Evolutionary conservation across 768 basidiomycete genomes (phyloP), one percentile per base, ranked within the genome.

Genomic region (Suillus placidus): DNA sequence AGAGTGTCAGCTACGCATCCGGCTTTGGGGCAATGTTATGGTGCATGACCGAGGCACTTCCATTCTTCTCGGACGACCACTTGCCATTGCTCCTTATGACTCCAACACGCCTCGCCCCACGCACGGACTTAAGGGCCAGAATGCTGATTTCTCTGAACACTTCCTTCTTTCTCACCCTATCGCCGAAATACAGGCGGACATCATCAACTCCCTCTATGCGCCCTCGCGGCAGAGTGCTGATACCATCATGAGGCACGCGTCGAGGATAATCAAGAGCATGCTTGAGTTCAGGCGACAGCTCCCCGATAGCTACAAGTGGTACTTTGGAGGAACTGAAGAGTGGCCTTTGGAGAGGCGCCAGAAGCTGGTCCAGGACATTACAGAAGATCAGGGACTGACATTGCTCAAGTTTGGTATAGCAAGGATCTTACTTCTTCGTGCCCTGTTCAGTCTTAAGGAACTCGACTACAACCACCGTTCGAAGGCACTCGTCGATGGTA

Each of bases 1-100:
- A 67, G 93, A 95, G 76, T 87, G 86, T 66, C 87, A 90, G 67
- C 78, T 92, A 16, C 91, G 93, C 43, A 90, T 92, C 65, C 88
- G 91, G 32, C 83, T 95, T 20, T 95, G 93, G 93, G 88, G 85
- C 9, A 94, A 91, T 64, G 90, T 94, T 23, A 86, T 94, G 69
- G 82, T 94, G 5, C 93, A 95, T 71, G 93, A 95, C 74, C 88
- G 93, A 45, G 93, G 93, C 45, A 95, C 93, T 4, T 92, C 93
- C 40, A 89, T 95, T 73, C 87, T 94, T 32, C 87, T 95, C 14
- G 93, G 93, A 14, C 89, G 93, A 13, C 93, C 93, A 1, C 85
- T 94, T 26, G 93, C 88, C 8, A 94, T 95, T 54, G 79, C 90
- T 4, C 91, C 93, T 3, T 87, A 86, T n/a, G 93, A 94, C 71